Evolutionary conservation across 495 filamentous ascomycete genomes (phyloP).

Genomic region (Lasiosphaeria hispida): DNA sequence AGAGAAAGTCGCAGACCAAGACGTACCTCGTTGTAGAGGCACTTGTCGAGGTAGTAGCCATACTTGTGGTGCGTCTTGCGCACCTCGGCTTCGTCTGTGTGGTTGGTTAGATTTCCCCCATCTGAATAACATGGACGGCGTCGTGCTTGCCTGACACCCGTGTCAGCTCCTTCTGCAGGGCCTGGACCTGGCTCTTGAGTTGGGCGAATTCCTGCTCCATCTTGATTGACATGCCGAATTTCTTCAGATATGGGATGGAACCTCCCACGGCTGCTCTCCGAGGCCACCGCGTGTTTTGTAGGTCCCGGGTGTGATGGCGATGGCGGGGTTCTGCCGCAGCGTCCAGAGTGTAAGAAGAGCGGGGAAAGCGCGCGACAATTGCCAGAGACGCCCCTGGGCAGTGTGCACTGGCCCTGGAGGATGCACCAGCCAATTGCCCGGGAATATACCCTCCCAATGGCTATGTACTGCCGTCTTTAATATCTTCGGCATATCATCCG

Average conservation of each 20-base stretch:
- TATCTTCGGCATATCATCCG: no score
- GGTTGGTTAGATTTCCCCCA: conserved; percentile 9
- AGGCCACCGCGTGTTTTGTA: not conserved
- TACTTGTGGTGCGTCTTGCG: conserved; percentile 56
- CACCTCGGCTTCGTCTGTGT: conserved; percentile 47
- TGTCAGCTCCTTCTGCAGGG: conserved; percentile 36
- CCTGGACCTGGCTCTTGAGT: conserved; percentile 41
- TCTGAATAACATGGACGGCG: no score
- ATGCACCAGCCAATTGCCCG: not conserved
- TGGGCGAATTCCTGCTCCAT: conserved; percentile 43
- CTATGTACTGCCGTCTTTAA: not conserved
- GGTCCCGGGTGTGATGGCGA: not conserved
- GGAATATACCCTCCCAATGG: conserved; percentile 5
- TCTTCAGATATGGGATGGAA: no score
- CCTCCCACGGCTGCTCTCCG: no score
- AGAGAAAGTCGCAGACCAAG: no score
- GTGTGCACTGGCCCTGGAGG: not conserved
- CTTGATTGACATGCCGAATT: not conserved
- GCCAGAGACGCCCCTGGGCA: not conserved
- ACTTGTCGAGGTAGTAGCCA: conserved; percentile 60
- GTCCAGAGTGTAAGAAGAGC: no score
- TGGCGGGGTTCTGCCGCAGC: no score
- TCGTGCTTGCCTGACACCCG: conserved; percentile 31
- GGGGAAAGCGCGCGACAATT: not conserved
- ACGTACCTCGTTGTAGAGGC: conserved; percentile 52